Percentiles rank a stretch among this genome's conserved stretches.
phyloP scores from a whole-genome alignment of 83 land plant species.

The Isoetes engelmannii region DNA sequence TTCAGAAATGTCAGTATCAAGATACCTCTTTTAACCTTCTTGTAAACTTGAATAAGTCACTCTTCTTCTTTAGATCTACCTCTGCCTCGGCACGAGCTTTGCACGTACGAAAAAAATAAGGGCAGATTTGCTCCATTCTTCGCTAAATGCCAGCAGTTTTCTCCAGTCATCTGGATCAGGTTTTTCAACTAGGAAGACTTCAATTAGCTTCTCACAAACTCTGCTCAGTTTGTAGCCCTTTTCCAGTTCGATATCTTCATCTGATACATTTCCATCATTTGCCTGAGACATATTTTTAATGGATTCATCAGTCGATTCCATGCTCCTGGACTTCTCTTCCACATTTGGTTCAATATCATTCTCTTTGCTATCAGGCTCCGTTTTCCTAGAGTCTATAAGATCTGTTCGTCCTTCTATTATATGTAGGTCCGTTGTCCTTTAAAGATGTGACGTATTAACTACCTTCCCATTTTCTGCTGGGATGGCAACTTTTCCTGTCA shows the following conservation, averaged over 20 bases:
- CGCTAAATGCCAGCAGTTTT: conserved; percentile 69
- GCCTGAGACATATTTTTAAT: neutral
- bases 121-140: conserved; percentile 66
- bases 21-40: conserved; percentile 85
- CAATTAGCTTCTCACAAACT: conserved; percentile 81
- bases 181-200: conserved; percentile 86
- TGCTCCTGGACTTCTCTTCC: too few species aligned
- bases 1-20: neutral
- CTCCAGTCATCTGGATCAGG: conserved; percentile 92
- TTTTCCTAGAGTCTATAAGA: too few species aligned
- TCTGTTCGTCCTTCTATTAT: too few species aligned
- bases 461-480: too few species aligned
- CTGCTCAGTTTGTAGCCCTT: conserved; percentile 51
- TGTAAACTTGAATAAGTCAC: conserved; percentile 54
- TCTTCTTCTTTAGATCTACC: conserved; percentile 53
- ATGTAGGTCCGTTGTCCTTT: too few species aligned
- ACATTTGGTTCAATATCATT: too few species aligned
- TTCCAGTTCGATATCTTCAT: conserved; percentile 29
- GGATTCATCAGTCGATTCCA: too few species aligned
- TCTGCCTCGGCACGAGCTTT: conserved; percentile 54
- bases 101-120: conserved; percentile 68
- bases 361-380: too few species aligned
- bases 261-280: conserved; percentile 6
- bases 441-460: too few species aligned
- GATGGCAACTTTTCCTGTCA: too few species aligned